phyloP scores from a whole-genome alignment of 1,284 basidiomycete species.

The Fomes fomentarius region DNA sequence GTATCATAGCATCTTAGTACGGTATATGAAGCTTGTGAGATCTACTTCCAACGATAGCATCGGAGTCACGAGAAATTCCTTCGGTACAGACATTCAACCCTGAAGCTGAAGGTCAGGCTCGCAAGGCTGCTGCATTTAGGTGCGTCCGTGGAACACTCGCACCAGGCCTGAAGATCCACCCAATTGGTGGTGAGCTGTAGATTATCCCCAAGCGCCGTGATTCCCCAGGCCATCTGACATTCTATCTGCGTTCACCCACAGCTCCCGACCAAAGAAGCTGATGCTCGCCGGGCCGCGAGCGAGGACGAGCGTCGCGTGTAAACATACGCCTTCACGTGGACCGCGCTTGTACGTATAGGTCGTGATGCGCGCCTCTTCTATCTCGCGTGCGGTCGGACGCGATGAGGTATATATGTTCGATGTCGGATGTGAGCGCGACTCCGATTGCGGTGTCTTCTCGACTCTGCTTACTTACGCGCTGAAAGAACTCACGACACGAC shows the following conservation, averaged over 20 bases:
- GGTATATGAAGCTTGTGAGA: too few relatives aligned
- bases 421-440: background rate
- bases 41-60: too few relatives aligned
- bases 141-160: too few relatives aligned
- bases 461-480: background rate
- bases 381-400: too few relatives aligned
- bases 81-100: too few relatives aligned
- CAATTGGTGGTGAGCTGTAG: background rate
- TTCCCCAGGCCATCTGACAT: constrained; percentile 15
- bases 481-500: background rate
- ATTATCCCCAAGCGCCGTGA: background rate
- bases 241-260: too few relatives aligned
- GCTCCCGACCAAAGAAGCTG: too few relatives aligned
- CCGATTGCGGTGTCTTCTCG: background rate
- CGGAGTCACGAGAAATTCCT: too few relatives aligned
- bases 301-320: constrained; percentile 6
- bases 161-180: too few relatives aligned
- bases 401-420: constrained; percentile 11
- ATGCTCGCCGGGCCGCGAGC: constrained; percentile 13
- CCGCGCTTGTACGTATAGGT: constrained; percentile 7
- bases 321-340: constrained; percentile 18
- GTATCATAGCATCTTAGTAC: too few relatives aligned
- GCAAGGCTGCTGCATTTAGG: too few relatives aligned
- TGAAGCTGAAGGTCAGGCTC: too few relatives aligned
- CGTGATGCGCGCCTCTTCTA: constrained; percentile 13